These are phyloP conservation scores for Petasospora rhodanensis DNA, from an alignment of 1,139 yeast genomes.

Conservation along the genomic window DNA sequence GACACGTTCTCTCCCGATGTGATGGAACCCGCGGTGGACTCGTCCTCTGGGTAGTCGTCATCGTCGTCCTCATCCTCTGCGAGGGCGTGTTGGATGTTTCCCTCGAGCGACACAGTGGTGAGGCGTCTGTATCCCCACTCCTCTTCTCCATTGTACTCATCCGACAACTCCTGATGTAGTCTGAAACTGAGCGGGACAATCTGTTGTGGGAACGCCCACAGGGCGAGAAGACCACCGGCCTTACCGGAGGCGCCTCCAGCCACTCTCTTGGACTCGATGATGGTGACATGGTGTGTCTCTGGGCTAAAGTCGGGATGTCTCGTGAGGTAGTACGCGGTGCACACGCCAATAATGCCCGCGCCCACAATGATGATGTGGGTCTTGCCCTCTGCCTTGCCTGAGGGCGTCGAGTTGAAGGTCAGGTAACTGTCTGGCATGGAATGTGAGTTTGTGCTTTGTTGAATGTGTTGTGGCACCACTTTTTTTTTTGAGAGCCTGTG, in stretches of 20 bases:
- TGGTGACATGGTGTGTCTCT: conserved; percentile 69
- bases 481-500: too few species aligned
- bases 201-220: conserved; percentile 97
- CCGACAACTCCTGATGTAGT: conserved; percentile 79
- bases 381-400: conserved; percentile 56
- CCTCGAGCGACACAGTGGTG: conserved; percentile 83
- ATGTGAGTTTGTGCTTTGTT: not conserved
- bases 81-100: conserved; percentile 49
- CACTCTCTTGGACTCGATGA: conserved; percentile 86
- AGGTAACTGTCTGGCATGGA: conserved; percentile 15
- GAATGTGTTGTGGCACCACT: conserved; percentile 1
- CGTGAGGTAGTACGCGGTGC: conserved; percentile 86
- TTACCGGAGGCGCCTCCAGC: conserved; percentile 98
- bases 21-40: conserved; percentile 11
- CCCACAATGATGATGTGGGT: conserved; percentile 76
- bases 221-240: conserved; percentile 91
- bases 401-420: conserved; percentile 42
- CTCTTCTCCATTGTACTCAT: conserved; percentile 69
- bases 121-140: conserved; percentile 94
- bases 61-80: conserved; percentile 24
- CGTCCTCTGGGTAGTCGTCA: too few species aligned
- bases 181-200: conserved; percentile 85
- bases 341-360: conserved; percentile 95
- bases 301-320: conserved; percentile 78
- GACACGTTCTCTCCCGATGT: conserved; percentile 11